Conservation (phyloP, 2,329 filamentous ascomycete genomes). For the Hymenoscyphus albidus region DNA sequence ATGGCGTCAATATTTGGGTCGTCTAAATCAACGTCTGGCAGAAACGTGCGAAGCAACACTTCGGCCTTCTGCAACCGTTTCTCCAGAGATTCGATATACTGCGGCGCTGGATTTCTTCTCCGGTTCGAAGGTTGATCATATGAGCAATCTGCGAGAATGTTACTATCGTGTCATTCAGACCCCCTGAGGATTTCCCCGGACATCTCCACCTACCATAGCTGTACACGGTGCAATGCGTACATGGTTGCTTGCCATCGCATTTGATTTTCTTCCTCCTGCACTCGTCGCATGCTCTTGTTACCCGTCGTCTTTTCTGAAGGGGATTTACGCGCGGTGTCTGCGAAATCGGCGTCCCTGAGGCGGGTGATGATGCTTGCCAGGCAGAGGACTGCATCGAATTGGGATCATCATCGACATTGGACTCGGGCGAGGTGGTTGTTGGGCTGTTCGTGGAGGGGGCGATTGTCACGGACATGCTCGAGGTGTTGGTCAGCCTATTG, state of each 20-base stretch:
- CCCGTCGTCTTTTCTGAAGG: slow-evolving; percentile 71
- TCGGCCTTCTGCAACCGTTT: slow-evolving; percentile 66
- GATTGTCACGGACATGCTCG: slow-evolving; percentile 18
- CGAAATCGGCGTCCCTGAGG: slow-evolving; percentile 20
- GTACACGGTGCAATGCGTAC: slow-evolving; percentile 95
- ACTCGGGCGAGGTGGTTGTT: slow-evolving; percentile 26
- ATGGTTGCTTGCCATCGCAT: slow-evolving; percentile 71
- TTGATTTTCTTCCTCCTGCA: slow-evolving; percentile 85
- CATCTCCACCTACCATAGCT: slow-evolving; percentile 72
- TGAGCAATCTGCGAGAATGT: slow-evolving; percentile 56
- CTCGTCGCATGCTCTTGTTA: slow-evolving; percentile 78
- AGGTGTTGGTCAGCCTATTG: background rate
- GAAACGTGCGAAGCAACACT: slow-evolving; percentile 56
- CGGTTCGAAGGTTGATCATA: slow-evolving; percentile 77
- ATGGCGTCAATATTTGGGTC: slow-evolving; percentile 78
- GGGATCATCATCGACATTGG: slow-evolving; percentile 28
- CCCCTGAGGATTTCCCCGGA: background rate
- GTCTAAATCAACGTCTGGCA: slow-evolving; percentile 67
- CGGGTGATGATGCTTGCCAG: slow-evolving; percentile 20
- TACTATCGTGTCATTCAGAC: slow-evolving; percentile 5
- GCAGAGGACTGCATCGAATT: slow-evolving; percentile 18
- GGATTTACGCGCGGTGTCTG: slow-evolving; percentile 39
- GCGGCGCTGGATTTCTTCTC: slow-evolving; percentile 66
- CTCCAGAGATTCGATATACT: slow-evolving; percentile 71
- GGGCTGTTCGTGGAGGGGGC: slow-evolving; percentile 20